Base-by-base conservation (phyloP, 2,329 filamentous ascomycete genomes). In the Tolypocladium tropicale region DNA sequence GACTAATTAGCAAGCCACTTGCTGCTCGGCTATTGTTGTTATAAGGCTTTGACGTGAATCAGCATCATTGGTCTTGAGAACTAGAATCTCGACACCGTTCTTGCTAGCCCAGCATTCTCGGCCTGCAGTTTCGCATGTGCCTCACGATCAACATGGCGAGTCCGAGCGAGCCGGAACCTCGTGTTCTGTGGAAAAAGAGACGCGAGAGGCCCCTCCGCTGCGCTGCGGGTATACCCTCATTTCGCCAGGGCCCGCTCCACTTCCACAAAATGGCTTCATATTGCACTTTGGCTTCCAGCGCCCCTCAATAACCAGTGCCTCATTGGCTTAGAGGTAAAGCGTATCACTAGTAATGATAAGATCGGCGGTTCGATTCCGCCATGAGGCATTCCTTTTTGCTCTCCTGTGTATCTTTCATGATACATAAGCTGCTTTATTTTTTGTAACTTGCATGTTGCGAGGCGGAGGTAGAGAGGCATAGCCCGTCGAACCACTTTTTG, bases 311-410 rank as follows among this genome's bases (percentile, higher is more conserved):
- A 51, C 32, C 53, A 2, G 53, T 58, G 67, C 65, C 66, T 63
- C 60, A 64, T 67, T 69, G 67, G 67, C 67, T 68, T 60, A 69
- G 67, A 67, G 67, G 67, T 69, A 68, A 62, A 68, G 67, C 67
- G 65, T 65, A 60, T 68, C 67, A 69, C 67, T 69, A 67, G 66
- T 68, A 68, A 69, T 68, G 67, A 69, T 60, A 65, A 69, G 65
- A 65, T 69, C 66, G 65, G 62, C 64, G 63, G 67, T 69, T 69
- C 67, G 66, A 69, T 65, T 69, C 67, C 65, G 65, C 64, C 66
- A 68, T 62, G 61, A 62, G 66, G 67, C 65, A 67, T 49, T 6
- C 23, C 43, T 41, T 54, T 56, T 55, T 50, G 37, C n/a, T n/a
- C n/a, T n/a, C n/a, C n/a, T n/a, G n/a, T n/a, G 4, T 10, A 16